Evolutionary conservation across 176 grass and related monocot genomes (phyloP).

Genomic region (Paspalum vaginatum): DNA sequence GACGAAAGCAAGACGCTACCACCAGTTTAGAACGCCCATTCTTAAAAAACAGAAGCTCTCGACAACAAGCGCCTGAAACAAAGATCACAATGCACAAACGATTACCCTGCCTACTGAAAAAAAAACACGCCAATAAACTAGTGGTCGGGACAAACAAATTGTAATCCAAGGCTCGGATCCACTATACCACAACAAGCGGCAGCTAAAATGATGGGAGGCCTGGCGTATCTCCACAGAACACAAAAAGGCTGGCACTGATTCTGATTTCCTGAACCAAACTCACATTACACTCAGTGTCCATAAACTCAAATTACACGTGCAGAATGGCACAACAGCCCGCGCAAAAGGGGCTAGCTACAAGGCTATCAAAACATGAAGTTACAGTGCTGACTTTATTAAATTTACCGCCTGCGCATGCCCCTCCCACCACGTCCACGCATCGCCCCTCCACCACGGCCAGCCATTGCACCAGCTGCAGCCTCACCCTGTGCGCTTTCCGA

Average conservation of each 20-base stretch:
- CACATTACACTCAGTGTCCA: neutral
- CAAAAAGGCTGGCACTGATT: neutral
- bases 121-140: neutral
- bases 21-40: too few species aligned
- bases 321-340: neutral
- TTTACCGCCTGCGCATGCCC: slow-evolving; percentile 87
- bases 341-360: neutral
- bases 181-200: slow-evolving; percentile 4
- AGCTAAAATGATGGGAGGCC: neutral
- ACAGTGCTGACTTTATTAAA: neutral
- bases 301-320: slow-evolving; percentile 1
- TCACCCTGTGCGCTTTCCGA: slow-evolving; percentile 96
- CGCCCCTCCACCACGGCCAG: slow-evolving; percentile 64
- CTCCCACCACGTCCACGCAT: slow-evolving; percentile 87
- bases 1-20: too few species aligned
- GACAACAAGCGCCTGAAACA: too few species aligned
- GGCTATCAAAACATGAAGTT: neutral
- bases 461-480: slow-evolving; percentile 85
- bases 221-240: neutral
- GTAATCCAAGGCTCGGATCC: neutral
- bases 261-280: neutral
- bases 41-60: too few species aligned
- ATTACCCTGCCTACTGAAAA: too few species aligned
- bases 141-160: neutral
- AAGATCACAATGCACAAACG: too few species aligned